Base-by-base conservation (phyloP, 495 filamentous ascomycete species). In the Penicillium manginii region DNA sequence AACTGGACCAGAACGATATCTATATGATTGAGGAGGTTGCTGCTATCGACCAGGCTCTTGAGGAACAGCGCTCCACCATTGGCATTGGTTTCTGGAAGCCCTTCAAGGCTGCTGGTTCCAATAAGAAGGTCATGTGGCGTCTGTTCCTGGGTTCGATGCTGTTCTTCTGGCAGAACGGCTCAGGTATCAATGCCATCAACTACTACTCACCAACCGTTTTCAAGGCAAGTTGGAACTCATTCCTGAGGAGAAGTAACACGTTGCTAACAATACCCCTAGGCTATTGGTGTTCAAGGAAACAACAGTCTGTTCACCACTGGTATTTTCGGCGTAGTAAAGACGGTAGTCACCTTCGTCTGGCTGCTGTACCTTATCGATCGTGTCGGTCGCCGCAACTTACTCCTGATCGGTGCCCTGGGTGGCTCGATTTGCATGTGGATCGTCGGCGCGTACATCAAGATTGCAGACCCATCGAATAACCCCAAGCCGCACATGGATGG, bases 341-440 rank as follows among this genome's bases (percentile, higher is more conserved):
- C 83, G 6, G 76, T 78, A 0, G 69, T 85, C 57, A 91, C 88
- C 15, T 77, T 80, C 45, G 45, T 85, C 29, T 91, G 88, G 81
- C 75, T 91, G 7, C 65, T 89, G 37, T 91, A 87, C 63, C 79
- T 88, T 61, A 88, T 87, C 53, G 90, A 93, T 66, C 84, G 81
- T 2, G 77, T 91, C 7, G 90, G 90, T 19, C 83, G 90, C 4
- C 82, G 87, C 4, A 78, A 83, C 39, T 82, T 88, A 37, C 82
- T 96, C n/a, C 76, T 92, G 52, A 82, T 84, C 75, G 91, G 90
- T 18, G 86, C 84, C 7, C 79, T 87, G 47, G 89, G 86, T 19
- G 87, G 88, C 65, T 86, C 82, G 6, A 69, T 88, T 50, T 84
- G 83, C 63, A 86, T 92, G 82, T 88, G 89, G 76, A 88, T 93